A percentile compares a stretch with the other conserved stretches of the same genome.
These are phyloP conservation scores for Lodderomyces metapsilosis DNA, from an alignment of 1,139 yeast genomes.

Conservation along the genomic window DNA sequence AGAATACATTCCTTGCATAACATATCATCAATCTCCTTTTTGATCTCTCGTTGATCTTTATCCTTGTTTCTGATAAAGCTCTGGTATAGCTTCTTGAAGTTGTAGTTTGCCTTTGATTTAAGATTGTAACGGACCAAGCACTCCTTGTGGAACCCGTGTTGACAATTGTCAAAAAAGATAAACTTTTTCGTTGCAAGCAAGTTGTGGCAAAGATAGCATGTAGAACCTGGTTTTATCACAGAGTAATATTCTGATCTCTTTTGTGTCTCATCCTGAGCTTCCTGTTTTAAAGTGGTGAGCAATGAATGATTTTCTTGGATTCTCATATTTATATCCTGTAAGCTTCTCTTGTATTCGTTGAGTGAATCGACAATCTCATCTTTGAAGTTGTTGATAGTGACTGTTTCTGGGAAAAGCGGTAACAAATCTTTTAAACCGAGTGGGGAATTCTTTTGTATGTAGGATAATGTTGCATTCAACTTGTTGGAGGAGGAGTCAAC, in stretches of 20 bases:
- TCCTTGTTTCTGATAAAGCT: slow-evolving; percentile 38
- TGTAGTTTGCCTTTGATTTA: slow-evolving; percentile 62
- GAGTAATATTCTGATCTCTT: slow-evolving; percentile 4
- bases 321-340: slow-evolving; percentile 63
- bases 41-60: slow-evolving; percentile 31
- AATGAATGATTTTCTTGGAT: slow-evolving; percentile 74
- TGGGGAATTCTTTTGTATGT: slow-evolving; percentile 19
- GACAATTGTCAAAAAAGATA: slow-evolving; percentile 79
- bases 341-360: slow-evolving; percentile 66
- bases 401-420: slow-evolving; percentile 81
- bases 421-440: slow-evolving; percentile 77
- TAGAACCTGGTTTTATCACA: slow-evolving; percentile 77
- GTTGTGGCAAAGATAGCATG: slow-evolving; percentile 70
- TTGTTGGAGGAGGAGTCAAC: slow-evolving; percentile 14
- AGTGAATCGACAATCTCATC: slow-evolving; percentile 78
- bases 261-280: slow-evolving; percentile 23
- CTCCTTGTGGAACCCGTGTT: slow-evolving; percentile 86
- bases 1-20: slow-evolving; percentile 70
- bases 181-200: slow-evolving; percentile 73
- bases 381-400: slow-evolving; percentile 78
- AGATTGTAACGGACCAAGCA: slow-evolving; percentile 67
- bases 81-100: slow-evolving; percentile 60
- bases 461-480: slow-evolving; percentile 24
- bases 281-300: slow-evolving; percentile 57
- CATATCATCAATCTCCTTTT: slow-evolving; percentile 55